Percentiles rank a stretch among this genome's conserved stretches.
phyloP scores from a whole-genome alignment of 805 yeast genomes.

The Yarrowia sp. region DNA sequence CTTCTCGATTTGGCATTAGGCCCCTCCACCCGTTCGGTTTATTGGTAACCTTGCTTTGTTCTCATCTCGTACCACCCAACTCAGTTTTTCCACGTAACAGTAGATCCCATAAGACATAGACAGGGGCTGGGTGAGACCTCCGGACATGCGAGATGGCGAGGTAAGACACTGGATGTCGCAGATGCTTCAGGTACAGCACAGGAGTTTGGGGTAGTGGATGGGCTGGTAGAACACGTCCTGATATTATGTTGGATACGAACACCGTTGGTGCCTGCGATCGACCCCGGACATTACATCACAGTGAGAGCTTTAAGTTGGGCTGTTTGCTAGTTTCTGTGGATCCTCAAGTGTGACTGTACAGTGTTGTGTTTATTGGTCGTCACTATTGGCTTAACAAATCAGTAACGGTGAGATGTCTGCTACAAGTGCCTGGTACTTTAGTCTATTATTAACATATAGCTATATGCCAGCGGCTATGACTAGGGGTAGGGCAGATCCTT shows the following conservation, averaged over 20 bases:
- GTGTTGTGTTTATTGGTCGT: too few species aligned
- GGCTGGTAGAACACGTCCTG: background rate
- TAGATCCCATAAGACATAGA: background rate
- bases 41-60: slow-evolving; percentile 1
- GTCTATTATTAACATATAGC: too few species aligned
- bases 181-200: background rate
- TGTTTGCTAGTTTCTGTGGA: too few species aligned
- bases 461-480: too few species aligned
- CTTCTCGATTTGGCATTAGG: background rate
- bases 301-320: background rate
- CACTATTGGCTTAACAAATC: too few species aligned
- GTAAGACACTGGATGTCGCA: background rate
- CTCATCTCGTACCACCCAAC: background rate
- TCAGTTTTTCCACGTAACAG: background rate
- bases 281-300: too few species aligned
- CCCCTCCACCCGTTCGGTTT: background rate
- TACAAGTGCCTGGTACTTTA: too few species aligned
- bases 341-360: too few species aligned
- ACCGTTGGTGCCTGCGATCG: background rate
- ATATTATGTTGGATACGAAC: background rate
- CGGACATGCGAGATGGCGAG: background rate
- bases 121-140: background rate
- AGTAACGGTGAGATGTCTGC: too few species aligned
- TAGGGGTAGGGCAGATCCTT: too few species aligned
- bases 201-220: background rate